Percentiles rank a stretch among this genome's conserved stretches.
Conservation (phyloP, 1,284 basidiomycete species). For the Boletellus deceptivus region DNA sequence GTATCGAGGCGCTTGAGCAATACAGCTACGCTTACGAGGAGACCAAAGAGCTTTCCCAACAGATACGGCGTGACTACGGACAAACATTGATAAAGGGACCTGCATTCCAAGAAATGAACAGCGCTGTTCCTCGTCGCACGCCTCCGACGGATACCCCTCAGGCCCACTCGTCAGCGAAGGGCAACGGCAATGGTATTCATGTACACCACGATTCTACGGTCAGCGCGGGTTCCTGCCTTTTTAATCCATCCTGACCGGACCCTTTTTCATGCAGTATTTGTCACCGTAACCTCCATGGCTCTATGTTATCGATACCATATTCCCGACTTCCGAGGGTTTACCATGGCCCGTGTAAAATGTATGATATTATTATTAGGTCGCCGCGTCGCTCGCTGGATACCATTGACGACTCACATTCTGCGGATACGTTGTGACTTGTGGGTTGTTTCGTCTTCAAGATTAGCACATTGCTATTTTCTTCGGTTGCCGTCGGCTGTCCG, state of each 20-base stretch:
- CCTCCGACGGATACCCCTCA: constrained; percentile 15
- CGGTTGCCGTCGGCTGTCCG: background rate
- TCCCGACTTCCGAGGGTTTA: constrained; percentile 11
- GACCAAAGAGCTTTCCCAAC: constrained; percentile 72
- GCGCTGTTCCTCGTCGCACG: constrained; percentile 20
- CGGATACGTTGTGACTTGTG: constrained; percentile 4
- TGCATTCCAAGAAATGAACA: constrained; percentile 33
- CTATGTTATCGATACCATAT: constrained; percentile 35
- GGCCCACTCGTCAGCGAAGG: constrained; percentile 13
- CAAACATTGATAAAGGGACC: constrained; percentile 37
- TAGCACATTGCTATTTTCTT: constrained; percentile 26
- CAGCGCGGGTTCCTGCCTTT: background rate
- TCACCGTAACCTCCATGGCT: constrained; percentile 14
- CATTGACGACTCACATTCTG: constrained; percentile 8
- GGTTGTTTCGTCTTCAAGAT: constrained; percentile 1
- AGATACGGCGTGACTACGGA: constrained; percentile 59
- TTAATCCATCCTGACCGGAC: constrained; percentile 16
- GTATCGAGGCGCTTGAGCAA: constrained; percentile 82
- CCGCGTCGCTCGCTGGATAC: constrained; percentile 12
- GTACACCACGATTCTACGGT: constrained; percentile 19
- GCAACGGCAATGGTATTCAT: constrained; percentile 22
- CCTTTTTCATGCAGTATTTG: constrained; percentile 24
- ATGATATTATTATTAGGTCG: constrained; percentile 24
- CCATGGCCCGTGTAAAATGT: constrained; percentile 22
- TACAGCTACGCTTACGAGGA: constrained; percentile 86